Base-by-base conservation (phyloP, 2,329 filamentous ascomycete genomes). In the Aspergillus viridinutans region DNA sequence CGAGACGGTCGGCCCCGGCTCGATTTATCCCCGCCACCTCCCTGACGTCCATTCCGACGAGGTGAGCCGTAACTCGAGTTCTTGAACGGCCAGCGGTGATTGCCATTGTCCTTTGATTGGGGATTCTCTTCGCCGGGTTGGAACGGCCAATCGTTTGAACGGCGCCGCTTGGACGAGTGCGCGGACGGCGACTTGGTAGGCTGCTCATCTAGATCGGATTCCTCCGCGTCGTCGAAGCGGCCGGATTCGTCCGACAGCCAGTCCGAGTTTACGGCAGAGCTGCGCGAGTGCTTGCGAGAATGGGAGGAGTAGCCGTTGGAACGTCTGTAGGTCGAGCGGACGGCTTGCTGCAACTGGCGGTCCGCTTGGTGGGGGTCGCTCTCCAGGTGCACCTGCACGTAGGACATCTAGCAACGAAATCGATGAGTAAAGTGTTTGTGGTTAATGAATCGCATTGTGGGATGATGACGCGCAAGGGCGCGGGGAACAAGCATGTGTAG, bases 1-100 rank as follows among this genome's bases (percentile, higher is more conserved):
- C 76, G 87, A 67, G 82, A 95, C 79, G 75, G 85, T 70, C 77
- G 84, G 78, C 64, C 74, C 58, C 76, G 70, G 58, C 74, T 55
- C 59, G 58, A 65, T 20, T 56, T 32, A 20, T 35, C 32, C 32
- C 17, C 20, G 21, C 26, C 25, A 23, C 42, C 56, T 20, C 38
- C 52, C 28, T 43, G 50, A 2, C 55, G 62, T 20, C n/a, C 48
- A 43, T 51, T 49, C 42, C 58, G 54, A n/a, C 54, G 50, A 20
- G 62, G 58, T 2, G 61, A 65, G n/a, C 58, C 55, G 20, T 52
- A 45, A 43, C 25, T 55, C n/a, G 38, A 51, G 3, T 55, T 32
- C 9, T 49, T 38, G 17, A 63, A 64, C 43, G 56, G 59, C 59
- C 59, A 61, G 25, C 58, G 57, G 20, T 54, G 57, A 14, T 49